Base-by-base conservation (phyloP, 1,284 basidiomycete species). In the Rhodotorula sp. region DNA sequence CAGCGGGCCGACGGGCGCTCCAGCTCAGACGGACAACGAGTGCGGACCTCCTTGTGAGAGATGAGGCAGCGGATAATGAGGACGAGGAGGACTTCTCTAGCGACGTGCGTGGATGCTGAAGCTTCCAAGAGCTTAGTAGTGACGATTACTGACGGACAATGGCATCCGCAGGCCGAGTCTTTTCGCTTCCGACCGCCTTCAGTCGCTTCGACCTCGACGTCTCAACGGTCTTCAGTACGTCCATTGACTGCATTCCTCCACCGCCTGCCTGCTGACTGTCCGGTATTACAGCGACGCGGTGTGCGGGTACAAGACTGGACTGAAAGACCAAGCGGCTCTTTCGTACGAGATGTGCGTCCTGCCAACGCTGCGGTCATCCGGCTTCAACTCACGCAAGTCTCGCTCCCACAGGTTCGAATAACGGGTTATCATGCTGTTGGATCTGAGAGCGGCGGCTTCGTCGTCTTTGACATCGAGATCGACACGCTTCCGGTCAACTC, bases 401-500 rank as follows among this genome's bases (percentile, higher is more conserved):
- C 17, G 10, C 48, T 22, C 20, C 39, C 2, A 44, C 64, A 74
- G 71, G 63, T 70, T 9, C 52, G 53, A 15, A 69, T 77, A 20
- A 61, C 66, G 17, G 57, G 66, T 5, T 77, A 75, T 53, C 72
- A 76, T 32, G 65, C 74, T 0, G 76, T 78, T 0, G 77, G 77
- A 1, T 39, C 68, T 34, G 59, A 68, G 67, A 57, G 75, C 34
- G 48, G 68, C n/a, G 77, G 76, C 4, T 78, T 75, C 48, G 77
- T 78, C 29, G 71, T 77, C 1, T 78, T 66, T 36, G 77, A 77
- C 57, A 73, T 76, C 66, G 70, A 71, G 55, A 71, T 78, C 29
- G 53, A 65, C 22, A 76, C 77, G 2, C 20, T 70, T 0, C 58
- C 71, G 62, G 52, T 68, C 62, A 39, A 36, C n/a, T 11, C 51